These are phyloP conservation scores for Coleophoma cylindrospora DNA, from an alignment of 2,329 filamentous ascomycete species.

Conservation along the genomic window DNA sequence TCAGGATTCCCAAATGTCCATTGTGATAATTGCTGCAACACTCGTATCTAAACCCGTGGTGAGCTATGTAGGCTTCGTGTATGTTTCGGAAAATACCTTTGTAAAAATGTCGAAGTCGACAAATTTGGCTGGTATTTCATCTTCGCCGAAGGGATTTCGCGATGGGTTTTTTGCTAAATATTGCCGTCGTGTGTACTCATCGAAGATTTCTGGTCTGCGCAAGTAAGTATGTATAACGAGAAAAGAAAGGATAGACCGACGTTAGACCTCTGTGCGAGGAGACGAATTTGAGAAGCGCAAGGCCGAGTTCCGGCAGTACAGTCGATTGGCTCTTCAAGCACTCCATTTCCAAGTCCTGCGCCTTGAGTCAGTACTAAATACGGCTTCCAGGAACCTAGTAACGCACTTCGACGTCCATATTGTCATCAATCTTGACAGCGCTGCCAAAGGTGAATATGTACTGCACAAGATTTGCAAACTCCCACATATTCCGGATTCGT, in stretches of 20 bases:
- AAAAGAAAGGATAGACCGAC: slow-evolving; percentile 47
- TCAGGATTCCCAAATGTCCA: slow-evolving; percentile 89
- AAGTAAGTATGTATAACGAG: slow-evolving; percentile 7
- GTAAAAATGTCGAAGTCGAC: slow-evolving; percentile 75
- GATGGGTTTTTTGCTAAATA: slow-evolving; percentile 76
- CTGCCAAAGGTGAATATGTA: slow-evolving; percentile 91
- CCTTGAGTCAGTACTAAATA: too few species aligned
- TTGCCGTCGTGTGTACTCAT: slow-evolving; percentile 88
- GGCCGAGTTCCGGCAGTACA: slow-evolving; percentile 73
- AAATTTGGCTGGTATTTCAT: slow-evolving; percentile 69
- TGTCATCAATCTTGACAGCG: slow-evolving; percentile 82
- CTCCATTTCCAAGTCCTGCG: slow-evolving; percentile 80
- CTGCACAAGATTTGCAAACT: slow-evolving; percentile 90
- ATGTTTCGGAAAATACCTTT: slow-evolving; percentile 47
- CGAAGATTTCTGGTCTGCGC: slow-evolving; percentile 75
- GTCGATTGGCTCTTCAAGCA: slow-evolving; percentile 77
- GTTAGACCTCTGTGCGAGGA: slow-evolving; percentile 90
- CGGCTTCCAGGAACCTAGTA: too few species aligned
- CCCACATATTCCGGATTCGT: slow-evolving; percentile 84
- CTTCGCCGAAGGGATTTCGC: slow-evolving; percentile 79
- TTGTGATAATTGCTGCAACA: slow-evolving; percentile 83
- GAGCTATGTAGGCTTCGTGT: slow-evolving; percentile 42
- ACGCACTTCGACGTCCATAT: slow-evolving; percentile 82
- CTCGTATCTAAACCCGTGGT: slow-evolving; percentile 48
- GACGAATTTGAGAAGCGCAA: slow-evolving; percentile 85